phyloP scores from a whole-genome alignment of 108 stramenopile genomes.

The Stephanodiscus minutulus region DNA sequence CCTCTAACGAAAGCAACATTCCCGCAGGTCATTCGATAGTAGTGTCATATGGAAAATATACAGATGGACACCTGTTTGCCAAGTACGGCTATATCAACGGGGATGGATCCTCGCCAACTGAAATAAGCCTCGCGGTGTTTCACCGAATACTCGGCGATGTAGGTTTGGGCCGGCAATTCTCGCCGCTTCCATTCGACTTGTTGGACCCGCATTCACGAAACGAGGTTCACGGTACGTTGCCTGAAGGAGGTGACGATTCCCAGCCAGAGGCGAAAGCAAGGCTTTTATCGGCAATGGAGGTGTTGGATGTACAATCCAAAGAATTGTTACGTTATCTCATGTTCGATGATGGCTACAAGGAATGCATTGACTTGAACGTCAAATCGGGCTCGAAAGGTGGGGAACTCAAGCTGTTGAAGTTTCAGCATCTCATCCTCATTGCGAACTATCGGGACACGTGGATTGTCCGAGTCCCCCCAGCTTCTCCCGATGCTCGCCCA shows the following conservation, averaged over 20 bases:
- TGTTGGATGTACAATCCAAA: slow-evolving; percentile 40
- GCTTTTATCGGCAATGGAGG: slow-evolving; percentile 9
- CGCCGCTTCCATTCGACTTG: slow-evolving; percentile 50
- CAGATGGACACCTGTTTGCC: slow-evolving; percentile 74
- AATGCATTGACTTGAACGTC: slow-evolving; percentile 49
- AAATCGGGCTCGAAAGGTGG: slow-evolving; percentile 10
- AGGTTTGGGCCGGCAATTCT: slow-evolving; percentile 61
- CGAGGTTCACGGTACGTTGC: not conserved
- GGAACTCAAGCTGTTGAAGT: slow-evolving; percentile 74
- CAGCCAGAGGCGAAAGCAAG: not conserved
- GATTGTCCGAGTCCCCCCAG: slow-evolving; percentile 57
- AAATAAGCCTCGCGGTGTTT: slow-evolving; percentile 61
- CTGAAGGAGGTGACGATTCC: not conserved
- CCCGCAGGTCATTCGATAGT: slow-evolving; percentile 50
- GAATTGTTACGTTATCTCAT: slow-evolving; percentile 63
- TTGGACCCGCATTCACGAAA: slow-evolving; percentile 12
- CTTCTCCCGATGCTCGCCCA: slow-evolving; percentile 45
- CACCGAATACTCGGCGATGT: slow-evolving; percentile 64
- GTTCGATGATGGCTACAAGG: slow-evolving; percentile 80
- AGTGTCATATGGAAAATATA: slow-evolving; percentile 72
- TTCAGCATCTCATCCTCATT: slow-evolving; percentile 57
- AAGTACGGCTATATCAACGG: slow-evolving; percentile 86
- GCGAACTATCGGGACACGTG: slow-evolving; percentile 63
- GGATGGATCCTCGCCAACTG: slow-evolving; percentile 70
- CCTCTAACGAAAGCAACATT: slow-evolving; percentile 38